Evolutionary conservation across 129 eudicot species (phyloP).

Genomic region (Erigeron canadensis): DNA sequence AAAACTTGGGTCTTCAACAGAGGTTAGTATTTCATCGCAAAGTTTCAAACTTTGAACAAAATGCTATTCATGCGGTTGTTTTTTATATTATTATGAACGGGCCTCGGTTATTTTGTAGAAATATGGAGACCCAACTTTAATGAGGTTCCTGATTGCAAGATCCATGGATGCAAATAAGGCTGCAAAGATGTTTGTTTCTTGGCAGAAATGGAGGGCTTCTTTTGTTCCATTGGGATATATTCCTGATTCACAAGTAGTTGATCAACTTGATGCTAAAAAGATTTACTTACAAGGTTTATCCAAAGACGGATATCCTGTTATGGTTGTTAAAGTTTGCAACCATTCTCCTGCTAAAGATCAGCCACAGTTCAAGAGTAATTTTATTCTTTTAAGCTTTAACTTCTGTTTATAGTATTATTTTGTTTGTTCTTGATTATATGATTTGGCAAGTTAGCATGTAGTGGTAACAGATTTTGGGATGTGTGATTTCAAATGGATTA

Average conservation of each 20-base stretch:
- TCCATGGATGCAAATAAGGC: slow-evolving; percentile 78
- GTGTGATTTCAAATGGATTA: too few relatives aligned
- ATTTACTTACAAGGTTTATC: slow-evolving; percentile 65
- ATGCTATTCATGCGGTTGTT: not conserved
- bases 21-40: slow-evolving; percentile 29
- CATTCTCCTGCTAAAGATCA: too few relatives aligned
- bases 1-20: slow-evolving; percentile 64
- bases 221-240: slow-evolving; percentile 62
- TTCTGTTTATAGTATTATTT: too few relatives aligned
- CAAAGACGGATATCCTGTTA: not conserved
- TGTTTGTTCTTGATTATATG: too few relatives aligned
- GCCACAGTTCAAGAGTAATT: too few relatives aligned
- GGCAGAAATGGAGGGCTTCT: slow-evolving; percentile 76
- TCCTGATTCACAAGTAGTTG: slow-evolving; percentile 62
- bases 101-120: slow-evolving; percentile 40
- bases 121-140: slow-evolving; percentile 47
- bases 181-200: slow-evolving; percentile 81
- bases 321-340: too few relatives aligned
- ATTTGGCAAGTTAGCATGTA: too few relatives aligned
- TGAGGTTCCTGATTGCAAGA: slow-evolving; percentile 80
- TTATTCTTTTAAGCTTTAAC: too few relatives aligned
- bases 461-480: too few relatives aligned
- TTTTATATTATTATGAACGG: too few relatives aligned
- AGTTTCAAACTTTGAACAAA: not conserved
- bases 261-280: slow-evolving; percentile 53